Base-by-base conservation (phyloP, 108 stramenopile genomes). In the Pseudonitzschia multiseries region DNA sequence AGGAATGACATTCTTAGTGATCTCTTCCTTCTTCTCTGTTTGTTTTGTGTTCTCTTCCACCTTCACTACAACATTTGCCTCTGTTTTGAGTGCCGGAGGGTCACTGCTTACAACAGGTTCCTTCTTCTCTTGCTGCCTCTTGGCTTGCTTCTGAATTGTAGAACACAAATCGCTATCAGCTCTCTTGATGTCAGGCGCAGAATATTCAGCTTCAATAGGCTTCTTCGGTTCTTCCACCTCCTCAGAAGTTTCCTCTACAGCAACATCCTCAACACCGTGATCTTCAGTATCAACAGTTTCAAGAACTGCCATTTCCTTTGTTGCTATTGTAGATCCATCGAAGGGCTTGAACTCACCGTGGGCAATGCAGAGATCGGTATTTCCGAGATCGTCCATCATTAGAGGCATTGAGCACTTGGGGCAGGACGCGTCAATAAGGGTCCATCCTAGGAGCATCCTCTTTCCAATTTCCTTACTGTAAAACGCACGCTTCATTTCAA, bases 381-480 rank as follows among this genome's bases (percentile, higher is more conserved):
- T 65, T 20, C 78, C 79, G 28, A 63, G 24, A 8, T 59, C 40
- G 40, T 84, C 81, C 42, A 67, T 75, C 86, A 87, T 84, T 10
- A 87, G 53, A 14, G 86, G 86, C 83, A 84, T 84, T 0, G 68
- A 65, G 63, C 86, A 87, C 24, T 64, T 48, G 29, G 78, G 79
- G 72, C 86, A 87, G n/a, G 83, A 74, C 21, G 51, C 50, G 53
- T 87, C 81, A 24, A 87, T 57, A 18, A 87, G 54, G 0, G 46
- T 77, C 86, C 86, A 87, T 5, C 86, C 86, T 22, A 81, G 54
- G 3, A 81, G 52, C 81, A 87, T 81, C 29, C 76, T 71, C 44
- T 80, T 83, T 29, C 79, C 81, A 27, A 87, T 81, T 65, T 87
- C 86, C 51, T 82, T 72, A 64, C 86, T 87, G 63, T 79, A 83